Base-by-base conservation (phyloP, 2,329 filamentous ascomycete genomes). In the Stromatinia cepivora region DNA sequence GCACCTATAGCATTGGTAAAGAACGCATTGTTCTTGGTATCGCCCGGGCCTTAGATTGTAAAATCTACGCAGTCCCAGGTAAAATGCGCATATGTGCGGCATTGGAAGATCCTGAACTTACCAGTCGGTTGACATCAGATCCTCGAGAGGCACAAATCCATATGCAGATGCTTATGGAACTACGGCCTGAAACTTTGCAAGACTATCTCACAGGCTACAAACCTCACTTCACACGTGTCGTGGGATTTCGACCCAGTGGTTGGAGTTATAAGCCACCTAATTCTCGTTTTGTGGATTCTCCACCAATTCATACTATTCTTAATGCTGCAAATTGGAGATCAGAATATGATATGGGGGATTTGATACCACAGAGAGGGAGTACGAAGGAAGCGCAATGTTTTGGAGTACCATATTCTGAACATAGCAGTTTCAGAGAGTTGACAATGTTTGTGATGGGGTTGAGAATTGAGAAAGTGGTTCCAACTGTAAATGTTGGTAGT, bases 1-100 rank as follows among this genome's bases (percentile, higher is more conserved):
- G 95, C 57, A 99, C 95, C 0, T 99, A 99, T 81, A 96, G 92
- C 75, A 99, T 99, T 76, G 95, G 95, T 77, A 99, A 99, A 81
- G 95, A 99, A 80, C 90, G 94, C 53, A 94, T 99, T 73, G 98
- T 94, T 78, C 84, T 97, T 45, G 94, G 93, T 56, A 97, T 99
- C 72, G 95, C 95, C 5, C 88, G 90, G 75, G 94, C 94, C 0
- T 84, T 99, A 3, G 84, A 88, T 52, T 92, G 90, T 74, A 97
- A 97, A 77, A 98, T 99, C 72, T 99, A 91, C 77, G 94, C 94
- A 0, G 88, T 92, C 1, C 83, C 93, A 0, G 84, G 86, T 66
- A 99, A 99, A 81, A 91, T 93, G 78, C 88, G 89, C 72, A 92
- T 98, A 36, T 94, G 93, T 80, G 85, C 87, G 31, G 93, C 93